Base-by-base conservation (phyloP, 2,329 filamentous ascomycete genomes). In the Penicillium sp. region DNA sequence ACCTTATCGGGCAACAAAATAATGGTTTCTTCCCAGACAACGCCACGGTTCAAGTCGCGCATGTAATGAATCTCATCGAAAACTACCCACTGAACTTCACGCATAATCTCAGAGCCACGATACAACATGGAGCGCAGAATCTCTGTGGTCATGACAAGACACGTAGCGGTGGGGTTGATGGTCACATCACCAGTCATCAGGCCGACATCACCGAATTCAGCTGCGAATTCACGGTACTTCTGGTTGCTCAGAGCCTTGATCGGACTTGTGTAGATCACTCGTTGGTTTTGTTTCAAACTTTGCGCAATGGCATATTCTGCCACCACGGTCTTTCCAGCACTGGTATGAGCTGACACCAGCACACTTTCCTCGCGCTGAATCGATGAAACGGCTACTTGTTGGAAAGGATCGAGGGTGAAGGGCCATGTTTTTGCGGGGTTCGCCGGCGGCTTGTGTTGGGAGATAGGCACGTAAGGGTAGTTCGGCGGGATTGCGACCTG, bases 31-130 rank as follows among this genome's bases (percentile, higher is more conserved):
- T 99, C 94, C 94, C 94, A 99, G 2, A 99, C 94, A 0, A 99
- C 94, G 79, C 94, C 94, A 75, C 94, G 84, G 47, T 68, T 75
- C 73, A 80, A 75, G 95, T 99, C 94, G 68, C 94, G 86, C 85
- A 99, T 88, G 76, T 99, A 99, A 75, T 99, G 94, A 59, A 99
- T 96, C 74, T 99, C 94, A 74, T 99, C 94, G 66, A 99, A 99
- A 2, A 99, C 81, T 1, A 99, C 95, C 94, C 94, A 99, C 13
- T 89, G 92, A 1, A 99, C 95, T 78, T 99, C 94, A 63, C 94
- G 91, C 93, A 99, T 99, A 61, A 99, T 97, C 77, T 99, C 94
- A 0, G 94, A 97, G 56, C 94, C 94, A 63, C 94, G 85, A 74
- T 99, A 99, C 76, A 99, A 73, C 94, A 99, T 99, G 16, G 93